These are phyloP conservation scores for Diaporthe helianthi DNA, from an alignment of 2,329 filamentous ascomycete species.

Conservation along the genomic window DNA sequence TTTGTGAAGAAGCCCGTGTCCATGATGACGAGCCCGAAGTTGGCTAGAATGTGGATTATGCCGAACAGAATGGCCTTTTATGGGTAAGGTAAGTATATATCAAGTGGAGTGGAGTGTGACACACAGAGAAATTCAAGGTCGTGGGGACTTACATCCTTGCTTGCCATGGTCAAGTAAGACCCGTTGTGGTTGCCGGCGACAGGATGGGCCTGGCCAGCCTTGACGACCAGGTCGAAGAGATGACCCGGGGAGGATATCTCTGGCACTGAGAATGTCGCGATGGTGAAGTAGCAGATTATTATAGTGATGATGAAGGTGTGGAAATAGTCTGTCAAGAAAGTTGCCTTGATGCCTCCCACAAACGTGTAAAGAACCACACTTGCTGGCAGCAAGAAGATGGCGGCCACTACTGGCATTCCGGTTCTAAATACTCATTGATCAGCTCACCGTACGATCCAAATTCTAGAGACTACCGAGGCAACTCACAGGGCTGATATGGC, in stretches of 20 bases:
- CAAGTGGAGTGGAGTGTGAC: fast-evolving
- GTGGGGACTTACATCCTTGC: constrained; percentile 47
- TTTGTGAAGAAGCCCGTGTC: constrained; percentile 62
- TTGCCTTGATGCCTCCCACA: constrained; percentile 50
- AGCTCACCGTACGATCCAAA: background rate
- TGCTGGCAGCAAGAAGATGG: constrained; percentile 52
- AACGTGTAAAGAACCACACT: constrained; percentile 50
- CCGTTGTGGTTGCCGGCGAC: constrained; percentile 60
- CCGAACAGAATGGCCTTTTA: constrained; percentile 55
- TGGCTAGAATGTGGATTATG: constrained; percentile 55
- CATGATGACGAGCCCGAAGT: constrained; percentile 62
- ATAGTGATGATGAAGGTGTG: constrained; percentile 62
- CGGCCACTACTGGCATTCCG: constrained; percentile 44
- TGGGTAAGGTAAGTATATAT: background rate
- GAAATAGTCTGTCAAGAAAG: constrained; percentile 58
- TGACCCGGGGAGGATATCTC: constrained; percentile 56
- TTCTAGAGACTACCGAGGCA: background rate
- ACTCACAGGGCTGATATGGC: constrained; percentile 46
- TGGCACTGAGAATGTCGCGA: constrained; percentile 44
- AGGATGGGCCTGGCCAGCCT: constrained; percentile 51
- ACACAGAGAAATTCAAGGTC: background rate
- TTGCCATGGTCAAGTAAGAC: constrained; percentile 63
- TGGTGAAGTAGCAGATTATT: constrained; percentile 57
- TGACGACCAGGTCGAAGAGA: constrained; percentile 58
- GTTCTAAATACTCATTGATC: background rate